Conservation (phyloP, 2,329 filamentous ascomycete genomes). For the Aspergillus spinulosporus region DNA sequence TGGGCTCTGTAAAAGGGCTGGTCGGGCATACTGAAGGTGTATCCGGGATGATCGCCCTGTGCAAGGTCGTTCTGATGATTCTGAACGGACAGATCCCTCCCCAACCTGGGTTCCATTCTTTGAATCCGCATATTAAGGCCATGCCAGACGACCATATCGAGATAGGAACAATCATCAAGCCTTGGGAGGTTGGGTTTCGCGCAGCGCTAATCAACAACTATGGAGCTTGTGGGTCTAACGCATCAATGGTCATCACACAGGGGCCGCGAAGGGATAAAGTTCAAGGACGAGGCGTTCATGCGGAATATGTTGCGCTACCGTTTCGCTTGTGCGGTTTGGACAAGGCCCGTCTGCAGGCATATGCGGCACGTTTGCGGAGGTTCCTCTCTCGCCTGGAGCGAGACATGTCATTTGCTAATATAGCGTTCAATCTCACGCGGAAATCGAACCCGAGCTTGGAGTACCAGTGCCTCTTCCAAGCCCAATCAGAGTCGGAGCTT, state of each 20-base stretch:
- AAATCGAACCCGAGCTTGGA: slow-evolving; percentile 22
- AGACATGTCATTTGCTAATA: slow-evolving; percentile 12
- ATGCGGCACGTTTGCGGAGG: slow-evolving; percentile 3
- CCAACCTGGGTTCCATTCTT: slow-evolving; percentile 28
- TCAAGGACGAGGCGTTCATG: slow-evolving; percentile 9
- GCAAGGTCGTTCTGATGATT: slow-evolving; percentile 36
- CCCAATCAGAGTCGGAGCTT: slow-evolving; percentile 16
- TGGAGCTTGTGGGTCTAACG: slow-evolving; percentile 32
- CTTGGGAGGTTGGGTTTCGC: slow-evolving; percentile 21
- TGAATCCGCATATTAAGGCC: slow-evolving; percentile 26
- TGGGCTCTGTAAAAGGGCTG: slow-evolving; percentile 38
- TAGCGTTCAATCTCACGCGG: slow-evolving; percentile 20
- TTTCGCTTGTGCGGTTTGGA: slow-evolving; percentile 21
- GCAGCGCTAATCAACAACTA: slow-evolving; percentile 34
- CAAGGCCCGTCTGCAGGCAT: slow-evolving; percentile 14
- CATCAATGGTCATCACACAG: slow-evolving; percentile 30
- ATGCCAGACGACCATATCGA: slow-evolving; percentile 21
- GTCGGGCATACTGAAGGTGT: slow-evolving; percentile 39
- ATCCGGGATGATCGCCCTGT: slow-evolving; percentile 34
- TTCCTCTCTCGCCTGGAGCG: slow-evolving; percentile 5
- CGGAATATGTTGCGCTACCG: slow-evolving; percentile 4
- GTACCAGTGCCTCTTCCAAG: slow-evolving; percentile 16
- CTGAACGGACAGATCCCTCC: slow-evolving; percentile 27
- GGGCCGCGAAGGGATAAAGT: neutral
- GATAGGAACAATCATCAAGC: slow-evolving; percentile 14